These are phyloP conservation scores for Ophiocordyceps camponoti-saundersi DNA, from an alignment of 2,329 filamentous ascomycete species.

Conservation along the genomic window DNA sequence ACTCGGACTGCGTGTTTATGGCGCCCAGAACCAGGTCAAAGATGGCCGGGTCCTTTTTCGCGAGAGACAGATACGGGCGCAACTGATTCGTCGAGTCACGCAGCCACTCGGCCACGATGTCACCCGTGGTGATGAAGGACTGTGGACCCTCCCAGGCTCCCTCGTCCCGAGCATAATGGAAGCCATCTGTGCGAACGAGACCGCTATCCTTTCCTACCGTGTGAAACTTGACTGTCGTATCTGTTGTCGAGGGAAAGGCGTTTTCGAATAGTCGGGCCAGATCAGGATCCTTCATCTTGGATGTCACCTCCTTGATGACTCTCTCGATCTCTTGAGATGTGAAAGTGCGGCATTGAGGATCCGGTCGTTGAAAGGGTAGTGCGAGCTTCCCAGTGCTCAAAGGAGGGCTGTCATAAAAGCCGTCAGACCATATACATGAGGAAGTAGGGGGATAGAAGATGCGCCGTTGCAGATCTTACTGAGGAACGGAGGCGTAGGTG, in stretches of 20 bases:
- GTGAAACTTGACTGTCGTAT: slow-evolving; percentile 83
- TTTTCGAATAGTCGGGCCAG: slow-evolving; percentile 90
- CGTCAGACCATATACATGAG: background rate
- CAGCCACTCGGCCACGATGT: slow-evolving; percentile 87
- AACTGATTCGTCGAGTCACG: slow-evolving; percentile 89
- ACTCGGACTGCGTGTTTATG: slow-evolving; percentile 92
- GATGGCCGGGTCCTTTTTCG: slow-evolving; percentile 64
- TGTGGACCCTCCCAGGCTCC: slow-evolving; percentile 70
- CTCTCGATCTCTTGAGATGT: slow-evolving; percentile 72
- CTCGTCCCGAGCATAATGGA: slow-evolving; percentile 21
- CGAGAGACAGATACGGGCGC: slow-evolving; percentile 71
- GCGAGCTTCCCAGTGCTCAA: slow-evolving; percentile 62
- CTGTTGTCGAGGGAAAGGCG: slow-evolving; percentile 70
- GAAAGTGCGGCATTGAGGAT: slow-evolving; percentile 72
- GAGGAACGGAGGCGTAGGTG: slow-evolving; percentile 18
- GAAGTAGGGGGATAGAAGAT: background rate
- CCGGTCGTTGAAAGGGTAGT: slow-evolving; percentile 76
- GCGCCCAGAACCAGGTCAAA: slow-evolving; percentile 73
- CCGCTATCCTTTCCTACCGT: slow-evolving; percentile 37
- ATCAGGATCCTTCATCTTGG: slow-evolving; percentile 67
- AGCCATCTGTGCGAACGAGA: slow-evolving; percentile 17
- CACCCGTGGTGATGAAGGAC: slow-evolving; percentile 83
- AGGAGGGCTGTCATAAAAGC: slow-evolving; percentile 41
- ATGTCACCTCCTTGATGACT: slow-evolving; percentile 69
- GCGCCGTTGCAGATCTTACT: slow-evolving; percentile 13